Base-by-base conservation (phyloP, 1,284 basidiomycete species). In the Schizopora paradoxa region DNA sequence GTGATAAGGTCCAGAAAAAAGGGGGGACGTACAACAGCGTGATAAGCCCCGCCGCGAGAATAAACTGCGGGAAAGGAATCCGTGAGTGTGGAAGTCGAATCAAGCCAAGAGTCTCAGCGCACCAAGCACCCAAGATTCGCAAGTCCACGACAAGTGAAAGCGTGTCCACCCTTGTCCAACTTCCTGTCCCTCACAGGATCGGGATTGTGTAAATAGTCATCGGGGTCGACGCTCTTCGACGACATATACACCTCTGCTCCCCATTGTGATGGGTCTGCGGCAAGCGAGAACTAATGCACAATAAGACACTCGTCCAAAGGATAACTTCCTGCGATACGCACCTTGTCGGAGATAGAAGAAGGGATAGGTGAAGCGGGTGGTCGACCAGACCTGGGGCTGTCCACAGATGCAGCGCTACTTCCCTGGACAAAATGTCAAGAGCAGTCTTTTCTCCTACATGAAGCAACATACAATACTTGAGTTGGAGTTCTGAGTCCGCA, bases 101-200 rank as follows among this genome's bases (percentile, higher is more conserved):
- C 3, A 70, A 60, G 27, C 70, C 22, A 21, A n/a, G n/a, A n/a
- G n/a, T n/a, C n/a, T n/a, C n/a, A n/a, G n/a, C 35, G 11, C n/a
- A 62, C 37, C 10, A 73, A 53, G 52, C 68, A 71, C 2, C 71
- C 71, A 13, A 73, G 56, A 56, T 73, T 72, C 46, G 54, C 47
- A 14, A 71, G 22, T 5, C 69, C 71, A 43, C 71, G 59, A 10
- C 53, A 25, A 6, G 58, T 61, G 47, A 55, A 58, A 41, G 69
- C 62, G 3, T 61, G 61, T 5, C 68, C 67, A 7, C 56, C 58
- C 40, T 27, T 29, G 41, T 59, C 59, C 31, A 51, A 46, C 42
- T 51, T 51, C 29, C 54, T 39, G 45, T 61, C 53, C 22, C 58
- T 48, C 29, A 46, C 28, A 7, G 60, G 59, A 40, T 60, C 58